Conservation (phyloP, 2,329 filamentous ascomycete species). For the Aureobasidium sp. region DNA sequence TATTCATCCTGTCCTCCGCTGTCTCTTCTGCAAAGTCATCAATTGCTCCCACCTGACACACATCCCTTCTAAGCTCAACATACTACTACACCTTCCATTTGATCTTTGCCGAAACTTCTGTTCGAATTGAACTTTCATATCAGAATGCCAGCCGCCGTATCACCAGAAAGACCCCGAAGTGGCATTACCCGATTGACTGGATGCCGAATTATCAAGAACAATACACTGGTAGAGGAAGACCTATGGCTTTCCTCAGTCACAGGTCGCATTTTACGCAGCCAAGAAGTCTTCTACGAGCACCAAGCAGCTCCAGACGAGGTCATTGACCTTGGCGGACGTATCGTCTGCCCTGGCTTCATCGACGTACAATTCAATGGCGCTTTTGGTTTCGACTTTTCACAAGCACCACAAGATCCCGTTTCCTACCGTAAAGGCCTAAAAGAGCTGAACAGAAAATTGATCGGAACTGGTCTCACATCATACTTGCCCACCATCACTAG, state of each 20-base stretch:
- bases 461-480: conserved; percentile 76
- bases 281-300: conserved; percentile 60
- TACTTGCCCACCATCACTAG: conserved; percentile 83
- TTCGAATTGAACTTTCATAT: not conserved
- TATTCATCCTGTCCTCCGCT: not conserved
- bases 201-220: conserved; percentile 66
- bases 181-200: conserved; percentile 59
- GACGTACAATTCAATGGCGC: conserved; percentile 89
- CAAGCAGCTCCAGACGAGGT: conserved; percentile 63
- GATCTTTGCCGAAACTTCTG: not conserved
- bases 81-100: not conserved
- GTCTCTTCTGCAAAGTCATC: not conserved
- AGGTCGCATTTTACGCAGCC: conserved; percentile 71
- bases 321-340: conserved; percentile 74
- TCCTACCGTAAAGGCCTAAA: conserved; percentile 69
- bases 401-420: conserved; percentile 50
- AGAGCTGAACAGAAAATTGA: conserved; percentile 62
- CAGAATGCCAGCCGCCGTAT: conserved; percentile 35
- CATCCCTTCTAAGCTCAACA: not conserved
- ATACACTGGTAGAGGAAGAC: conserved; percentile 64
- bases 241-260: conserved; percentile 81
- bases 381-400: conserved; percentile 88
- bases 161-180: conserved; percentile 31
- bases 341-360: conserved; percentile 78
- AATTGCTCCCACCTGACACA: not conserved